phyloP scores from a whole-genome alignment of 2,329 filamentous ascomycete genomes.

The Leptographium galeiforme region DNA sequence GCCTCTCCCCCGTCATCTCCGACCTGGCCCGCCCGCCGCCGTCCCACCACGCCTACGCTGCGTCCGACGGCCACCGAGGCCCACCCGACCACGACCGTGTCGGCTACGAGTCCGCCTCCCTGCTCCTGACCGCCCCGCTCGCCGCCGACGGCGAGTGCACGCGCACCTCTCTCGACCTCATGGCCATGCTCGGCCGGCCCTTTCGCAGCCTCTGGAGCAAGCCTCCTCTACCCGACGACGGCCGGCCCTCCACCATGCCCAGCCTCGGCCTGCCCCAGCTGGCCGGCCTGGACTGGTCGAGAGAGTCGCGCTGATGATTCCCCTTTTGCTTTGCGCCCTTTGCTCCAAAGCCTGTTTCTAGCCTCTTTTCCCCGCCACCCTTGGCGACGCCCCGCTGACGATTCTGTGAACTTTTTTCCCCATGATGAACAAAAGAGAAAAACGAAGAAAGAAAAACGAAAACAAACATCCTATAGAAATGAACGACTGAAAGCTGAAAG shows the following conservation, averaged over 20 bases:
- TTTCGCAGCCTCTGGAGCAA: constrained; percentile 4
- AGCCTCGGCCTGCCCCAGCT: background rate
- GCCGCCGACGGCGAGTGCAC: background rate
- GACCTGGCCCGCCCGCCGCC: background rate
- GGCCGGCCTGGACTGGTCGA: background rate
- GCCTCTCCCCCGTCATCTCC: constrained; percentile 4
- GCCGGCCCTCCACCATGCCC: background rate
- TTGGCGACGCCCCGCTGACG: no score
- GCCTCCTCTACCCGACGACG: background rate
- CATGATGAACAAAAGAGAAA: no score
- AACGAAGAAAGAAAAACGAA: no score
- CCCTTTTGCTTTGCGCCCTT: no score
- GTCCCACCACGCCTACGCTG: background rate
- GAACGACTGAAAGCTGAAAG: no score
- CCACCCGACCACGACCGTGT: background rate
- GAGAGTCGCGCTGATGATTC: background rate
- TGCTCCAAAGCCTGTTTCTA: no score
- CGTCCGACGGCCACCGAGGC: background rate
- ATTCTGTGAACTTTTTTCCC: no score
- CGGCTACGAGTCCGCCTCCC: background rate
- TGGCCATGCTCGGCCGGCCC: constrained; percentile 9
- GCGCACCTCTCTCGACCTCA: constrained; percentile 4
- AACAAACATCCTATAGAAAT: no score
- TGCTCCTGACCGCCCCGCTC: constrained; percentile 7
- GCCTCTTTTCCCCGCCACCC: no score